Evolutionary conservation across 1,284 basidiomycete species (phyloP).

Genomic region (Ustilago xerochloae): DNA sequence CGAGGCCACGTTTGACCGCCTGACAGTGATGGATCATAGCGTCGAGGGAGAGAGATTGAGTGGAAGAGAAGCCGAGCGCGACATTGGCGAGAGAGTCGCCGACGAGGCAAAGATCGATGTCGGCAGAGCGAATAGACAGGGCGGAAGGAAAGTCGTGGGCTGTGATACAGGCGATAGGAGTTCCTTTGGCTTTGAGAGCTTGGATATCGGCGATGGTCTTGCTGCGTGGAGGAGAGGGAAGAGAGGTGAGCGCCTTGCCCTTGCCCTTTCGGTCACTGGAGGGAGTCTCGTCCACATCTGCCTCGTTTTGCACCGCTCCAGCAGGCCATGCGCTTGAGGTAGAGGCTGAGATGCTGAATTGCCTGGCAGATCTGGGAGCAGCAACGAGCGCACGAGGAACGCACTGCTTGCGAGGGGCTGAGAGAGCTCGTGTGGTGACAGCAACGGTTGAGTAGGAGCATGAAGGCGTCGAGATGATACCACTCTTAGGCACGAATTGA

Average conservation of each 20-base stretch:
- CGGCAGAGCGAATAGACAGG: slow-evolving; percentile 58
- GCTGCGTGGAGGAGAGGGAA: slow-evolving; percentile 40
- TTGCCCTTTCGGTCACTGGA: slow-evolving; percentile 19
- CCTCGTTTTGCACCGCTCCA: slow-evolving; percentile 5
- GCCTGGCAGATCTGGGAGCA: neutral
- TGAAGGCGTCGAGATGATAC: slow-evolving; percentile 11
- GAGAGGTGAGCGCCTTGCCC: slow-evolving; percentile 8
- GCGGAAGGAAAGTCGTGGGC: slow-evolving; percentile 65
- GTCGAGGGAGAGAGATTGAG: slow-evolving; percentile 56
- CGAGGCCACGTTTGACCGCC: slow-evolving; percentile 59
- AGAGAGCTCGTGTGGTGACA: neutral
- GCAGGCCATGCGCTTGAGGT: slow-evolving; percentile 44
- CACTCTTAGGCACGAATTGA: slow-evolving; percentile 8
- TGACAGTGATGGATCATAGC: slow-evolving; percentile 62
- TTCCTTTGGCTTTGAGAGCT: slow-evolving; percentile 13
- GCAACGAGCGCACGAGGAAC: no score
- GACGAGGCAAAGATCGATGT: slow-evolving; percentile 64
- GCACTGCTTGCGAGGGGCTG: neutral
- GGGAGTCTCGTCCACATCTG: neutral
- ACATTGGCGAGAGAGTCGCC: slow-evolving; percentile 68
- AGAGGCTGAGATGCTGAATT: slow-evolving; percentile 13
- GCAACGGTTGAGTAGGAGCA: slow-evolving; percentile 24
- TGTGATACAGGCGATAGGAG: slow-evolving; percentile 55
- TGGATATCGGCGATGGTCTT: slow-evolving; percentile 54
- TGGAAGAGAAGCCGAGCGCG: slow-evolving; percentile 58